Evolutionary conservation across 2,329 filamentous ascomycete genomes (phyloP).

Genomic region (Xylogone sp.): DNA sequence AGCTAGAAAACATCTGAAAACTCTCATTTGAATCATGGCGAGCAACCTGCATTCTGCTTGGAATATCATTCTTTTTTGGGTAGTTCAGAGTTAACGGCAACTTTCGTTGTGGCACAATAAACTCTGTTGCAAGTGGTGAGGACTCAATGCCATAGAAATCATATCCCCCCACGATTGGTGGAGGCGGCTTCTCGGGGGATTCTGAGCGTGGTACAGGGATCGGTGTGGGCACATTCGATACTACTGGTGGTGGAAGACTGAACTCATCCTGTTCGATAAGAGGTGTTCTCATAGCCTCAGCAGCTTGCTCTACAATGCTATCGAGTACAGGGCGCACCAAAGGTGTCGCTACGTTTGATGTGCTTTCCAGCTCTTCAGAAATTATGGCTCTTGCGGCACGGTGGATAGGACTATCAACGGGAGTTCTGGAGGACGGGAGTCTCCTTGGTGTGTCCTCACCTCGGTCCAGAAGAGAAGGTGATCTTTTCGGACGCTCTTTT

Average conservation of each 20-base stretch:
- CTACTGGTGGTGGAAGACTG: constrained; percentile 19
- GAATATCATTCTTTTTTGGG: constrained; percentile 8
- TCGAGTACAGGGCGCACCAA: constrained; percentile 48
- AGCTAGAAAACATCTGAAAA: constrained; percentile 57
- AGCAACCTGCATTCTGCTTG: constrained; percentile 22
- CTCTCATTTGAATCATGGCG: constrained; percentile 58
- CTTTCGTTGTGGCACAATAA: constrained; percentile 40
- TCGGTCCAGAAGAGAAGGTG: not conserved
- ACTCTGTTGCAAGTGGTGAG: constrained; percentile 47
- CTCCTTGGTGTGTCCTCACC: constrained; percentile 23
- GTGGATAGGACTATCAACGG: constrained; percentile 13
- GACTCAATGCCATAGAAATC: constrained; percentile 63
- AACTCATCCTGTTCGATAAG: constrained; percentile 26
- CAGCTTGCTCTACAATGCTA: constrained; percentile 14
- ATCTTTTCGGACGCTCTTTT: not conserved
- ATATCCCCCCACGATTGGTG: constrained; percentile 47
- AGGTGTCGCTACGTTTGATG: constrained; percentile 59
- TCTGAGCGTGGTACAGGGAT: constrained; percentile 21
- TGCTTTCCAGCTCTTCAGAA: constrained; percentile 52
- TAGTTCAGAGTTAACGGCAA: constrained; percentile 33
- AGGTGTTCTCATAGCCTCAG: constrained; percentile 19
- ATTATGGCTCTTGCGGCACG: constrained; percentile 15
- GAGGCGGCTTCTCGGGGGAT: constrained; percentile 10
- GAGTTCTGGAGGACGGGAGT: constrained; percentile 5
- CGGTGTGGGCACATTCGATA: constrained; percentile 13